These are phyloP conservation scores for Aspergillus hancockii DNA, from an alignment of 495 filamentous ascomycete genomes.

Conservation along the genomic window DNA sequence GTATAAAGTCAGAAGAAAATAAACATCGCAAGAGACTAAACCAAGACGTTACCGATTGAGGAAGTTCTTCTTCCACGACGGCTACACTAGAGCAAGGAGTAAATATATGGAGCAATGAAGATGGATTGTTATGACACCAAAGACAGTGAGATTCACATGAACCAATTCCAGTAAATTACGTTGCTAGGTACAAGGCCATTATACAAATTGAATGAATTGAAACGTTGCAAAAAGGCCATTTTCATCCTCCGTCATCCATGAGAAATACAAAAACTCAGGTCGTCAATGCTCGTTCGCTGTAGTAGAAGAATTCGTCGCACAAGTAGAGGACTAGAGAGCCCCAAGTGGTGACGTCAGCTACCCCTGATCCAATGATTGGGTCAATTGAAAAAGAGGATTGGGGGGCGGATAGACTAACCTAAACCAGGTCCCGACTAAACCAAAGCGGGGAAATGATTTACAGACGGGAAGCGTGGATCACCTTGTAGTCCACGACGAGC, in stretches of 20 bases:
- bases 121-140: not conserved
- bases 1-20: too few species aligned
- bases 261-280: slow-evolving; percentile 25
- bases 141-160: slow-evolving; percentile 14
- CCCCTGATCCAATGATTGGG: slow-evolving; percentile 3
- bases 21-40: too few species aligned
- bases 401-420: slow-evolving; percentile 1
- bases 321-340: slow-evolving; percentile 3
- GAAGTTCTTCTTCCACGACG: too few species aligned
- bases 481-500: slow-evolving; percentile 98
- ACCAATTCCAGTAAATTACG: slow-evolving; percentile 19
- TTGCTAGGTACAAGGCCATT: slow-evolving; percentile 28
- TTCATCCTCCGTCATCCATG: slow-evolving; percentile 23
- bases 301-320: slow-evolving; percentile 13
- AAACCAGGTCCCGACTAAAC: slow-evolving; percentile 11
- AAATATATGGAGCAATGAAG: not conserved
- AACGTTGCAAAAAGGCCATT: slow-evolving; percentile 21
- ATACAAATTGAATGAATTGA: slow-evolving; percentile 21
- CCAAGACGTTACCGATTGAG: too few species aligned
- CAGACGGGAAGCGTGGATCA: slow-evolving; percentile 79
- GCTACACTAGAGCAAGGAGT: too few species aligned
- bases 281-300: slow-evolving; percentile 24
- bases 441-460: slow-evolving; percentile 41
- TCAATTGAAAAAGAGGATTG: not conserved
- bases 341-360: slow-evolving; percentile 13